phyloP scores from a whole-genome alignment of 2,329 filamentous ascomycete genomes.

The Fusarium dimerum region DNA sequence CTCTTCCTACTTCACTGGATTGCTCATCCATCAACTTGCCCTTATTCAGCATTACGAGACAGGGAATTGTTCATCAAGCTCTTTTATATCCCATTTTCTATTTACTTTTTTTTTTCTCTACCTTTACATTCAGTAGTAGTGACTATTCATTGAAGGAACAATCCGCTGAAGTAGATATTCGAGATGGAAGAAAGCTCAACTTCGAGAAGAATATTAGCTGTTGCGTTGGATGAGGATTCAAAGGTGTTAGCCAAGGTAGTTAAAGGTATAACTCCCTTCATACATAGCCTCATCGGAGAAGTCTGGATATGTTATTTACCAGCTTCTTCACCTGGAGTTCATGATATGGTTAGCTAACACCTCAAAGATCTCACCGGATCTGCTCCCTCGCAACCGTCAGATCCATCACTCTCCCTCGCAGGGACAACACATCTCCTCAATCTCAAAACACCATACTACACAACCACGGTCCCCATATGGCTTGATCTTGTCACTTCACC shows the following conservation, averaged over 20 bases:
- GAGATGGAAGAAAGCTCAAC: constrained; percentile 9
- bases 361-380: constrained; percentile 54
- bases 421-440: constrained; percentile 59
- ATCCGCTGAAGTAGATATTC: not conserved
- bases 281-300: not conserved
- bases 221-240: constrained; percentile 50
- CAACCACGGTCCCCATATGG: constrained; percentile 63
- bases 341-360: constrained; percentile 5
- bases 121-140: constrained; percentile 3
- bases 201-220: constrained; percentile 56
- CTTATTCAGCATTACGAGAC: no score
- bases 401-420: constrained; percentile 47
- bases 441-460: constrained; percentile 63
- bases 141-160: constrained; percentile 10
- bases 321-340: not conserved
- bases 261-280: constrained; percentile 45
- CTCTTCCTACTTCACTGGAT: constrained; percentile 3
- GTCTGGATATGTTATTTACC: not conserved
- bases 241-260: constrained; percentile 52
- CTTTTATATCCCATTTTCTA: no score
- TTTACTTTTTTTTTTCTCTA: not conserved
- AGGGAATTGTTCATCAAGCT: no score
- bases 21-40: constrained; percentile 11
- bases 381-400: constrained; percentile 37
- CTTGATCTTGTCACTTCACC: constrained; percentile 60